Base-by-base conservation (phyloP, 345 rosid genomes). In the Sonneratia caseolaris region DNA sequence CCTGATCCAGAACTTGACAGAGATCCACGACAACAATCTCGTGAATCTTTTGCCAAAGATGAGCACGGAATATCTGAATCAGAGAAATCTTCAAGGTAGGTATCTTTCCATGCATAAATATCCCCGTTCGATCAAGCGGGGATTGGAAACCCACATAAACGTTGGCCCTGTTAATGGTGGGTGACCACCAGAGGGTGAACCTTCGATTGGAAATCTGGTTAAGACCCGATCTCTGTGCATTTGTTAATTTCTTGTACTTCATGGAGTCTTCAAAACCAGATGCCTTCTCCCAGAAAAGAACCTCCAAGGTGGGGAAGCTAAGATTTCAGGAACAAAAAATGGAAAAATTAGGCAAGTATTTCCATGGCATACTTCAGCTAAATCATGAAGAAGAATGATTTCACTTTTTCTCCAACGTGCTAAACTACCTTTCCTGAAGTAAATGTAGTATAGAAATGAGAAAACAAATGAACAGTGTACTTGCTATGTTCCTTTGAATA, bases 21-120 rank as follows among this genome's bases (percentile, higher is more conserved):
- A 96, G 97, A 89, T 96, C 98, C 99, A 96, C 92, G 71, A 96
- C 98, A 66, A 96, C 99, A 82, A 98, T 96, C 89, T 96, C 98
- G 75, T 96, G 99, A 78, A 96, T 80, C 89, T 96, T 92, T 75
- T 96, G 99, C 99, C 99, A 96, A 86, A 96, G 69, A 81, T 96
- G 99, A 71, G 98, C 99, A 70, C 97, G 94, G 88, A 96, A 96
- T 57, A 96, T 96, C 85, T 96, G 99, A 79, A 92, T 96, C 80
- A 96, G 76, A 53, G 99, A 96, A 70, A 96, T 96, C 88, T 96
- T 92, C 73, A 96, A 84, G 71, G 99, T 96, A 42, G 99, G 99
- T 66, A 92, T 96, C 88, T 92, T 96, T 71, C 99, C 98, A 32
- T 92, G 99, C 99, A 92, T 96, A 85, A 96, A 92, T 79, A 92